A percentile compares a stretch with the other conserved stretches of the same genome.
phyloP scores from a whole-genome alignment of 1,284 basidiomycete genomes.

The Trichosporon faecale region DNA sequence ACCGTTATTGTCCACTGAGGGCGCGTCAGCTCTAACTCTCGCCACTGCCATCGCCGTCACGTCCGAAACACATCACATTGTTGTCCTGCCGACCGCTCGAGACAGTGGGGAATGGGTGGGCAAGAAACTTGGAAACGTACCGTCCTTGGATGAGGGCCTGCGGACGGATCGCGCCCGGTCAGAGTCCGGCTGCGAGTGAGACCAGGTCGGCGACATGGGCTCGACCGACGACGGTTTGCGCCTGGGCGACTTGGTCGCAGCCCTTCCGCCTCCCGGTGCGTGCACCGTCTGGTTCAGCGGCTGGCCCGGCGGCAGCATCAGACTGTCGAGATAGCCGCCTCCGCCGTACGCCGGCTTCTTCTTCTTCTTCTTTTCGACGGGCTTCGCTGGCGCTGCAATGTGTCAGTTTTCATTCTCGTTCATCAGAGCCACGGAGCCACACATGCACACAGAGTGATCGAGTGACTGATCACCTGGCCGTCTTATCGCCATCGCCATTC shows the following conservation, averaged over 20 bases:
- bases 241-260: background rate
- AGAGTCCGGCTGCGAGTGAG: background rate
- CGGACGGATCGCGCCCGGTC: background rate
- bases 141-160: background rate
- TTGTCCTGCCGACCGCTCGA: background rate
- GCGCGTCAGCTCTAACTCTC: background rate
- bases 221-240: background rate
- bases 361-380: background rate
- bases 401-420: background rate
- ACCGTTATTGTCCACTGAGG: background rate
- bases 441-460: background rate
- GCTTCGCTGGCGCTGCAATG: background rate
- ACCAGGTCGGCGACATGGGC: constrained; percentile 1
- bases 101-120: background rate
- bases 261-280: background rate
- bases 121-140: background rate
- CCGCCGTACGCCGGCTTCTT: background rate
- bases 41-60: background rate
- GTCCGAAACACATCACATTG: background rate
- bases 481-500: background rate
- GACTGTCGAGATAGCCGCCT: constrained; percentile 7
- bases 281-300: background rate
- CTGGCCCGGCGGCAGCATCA: constrained; percentile 2
- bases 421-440: background rate
- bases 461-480: background rate